Evolutionary conservation across 1,284 basidiomycete genomes (phyloP).

Genomic region (Ganoderma boninense): DNA sequence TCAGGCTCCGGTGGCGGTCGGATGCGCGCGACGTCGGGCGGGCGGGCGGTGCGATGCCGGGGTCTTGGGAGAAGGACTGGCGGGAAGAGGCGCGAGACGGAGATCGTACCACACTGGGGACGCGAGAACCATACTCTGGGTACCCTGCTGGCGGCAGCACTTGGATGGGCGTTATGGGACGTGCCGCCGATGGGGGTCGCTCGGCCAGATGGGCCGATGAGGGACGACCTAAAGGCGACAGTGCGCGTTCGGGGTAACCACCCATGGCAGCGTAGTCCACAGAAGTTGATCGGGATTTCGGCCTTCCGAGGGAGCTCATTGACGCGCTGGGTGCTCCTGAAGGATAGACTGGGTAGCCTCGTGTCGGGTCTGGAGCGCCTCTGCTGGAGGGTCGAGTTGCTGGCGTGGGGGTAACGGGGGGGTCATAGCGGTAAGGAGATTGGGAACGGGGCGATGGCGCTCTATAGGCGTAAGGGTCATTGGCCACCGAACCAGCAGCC

Average conservation of each 20-base stretch:
- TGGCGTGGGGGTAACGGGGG: conserved; percentile 36
- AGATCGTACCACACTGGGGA: conserved; percentile 26
- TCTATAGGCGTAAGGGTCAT: conserved; percentile 17
- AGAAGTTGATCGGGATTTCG: conserved; percentile 16
- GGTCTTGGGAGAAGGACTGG: conserved; percentile 26
- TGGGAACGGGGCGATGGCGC: conserved; percentile 8
- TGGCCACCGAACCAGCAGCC: conserved; percentile 3
- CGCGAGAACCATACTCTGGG: conserved; percentile 20
- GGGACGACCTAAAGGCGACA: conserved; percentile 19
- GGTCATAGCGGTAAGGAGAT: conserved; percentile 22
- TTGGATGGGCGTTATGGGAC: conserved; percentile 22
- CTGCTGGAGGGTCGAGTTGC: conserved; percentile 20
- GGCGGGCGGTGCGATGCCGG: neutral
- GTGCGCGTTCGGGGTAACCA: conserved; percentile 11
- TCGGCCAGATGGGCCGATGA: conserved; percentile 22
- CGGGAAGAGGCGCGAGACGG: conserved; percentile 23
- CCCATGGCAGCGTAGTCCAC: conserved; percentile 6
- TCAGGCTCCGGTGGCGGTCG: conserved; percentile 39
- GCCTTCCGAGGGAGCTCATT: conserved; percentile 4
- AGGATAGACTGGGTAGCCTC: conserved; percentile 15
- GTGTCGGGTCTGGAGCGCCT: conserved; percentile 24
- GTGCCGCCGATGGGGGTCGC: conserved; percentile 19
- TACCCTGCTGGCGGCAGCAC: conserved; percentile 30
- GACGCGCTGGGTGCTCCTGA: conserved; percentile 15
- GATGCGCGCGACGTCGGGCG: conserved; percentile 24